Evolutionary conservation across 306 rosid genomes (phyloP).

Genomic region (Ammopiptanthus mongolicus): DNA sequence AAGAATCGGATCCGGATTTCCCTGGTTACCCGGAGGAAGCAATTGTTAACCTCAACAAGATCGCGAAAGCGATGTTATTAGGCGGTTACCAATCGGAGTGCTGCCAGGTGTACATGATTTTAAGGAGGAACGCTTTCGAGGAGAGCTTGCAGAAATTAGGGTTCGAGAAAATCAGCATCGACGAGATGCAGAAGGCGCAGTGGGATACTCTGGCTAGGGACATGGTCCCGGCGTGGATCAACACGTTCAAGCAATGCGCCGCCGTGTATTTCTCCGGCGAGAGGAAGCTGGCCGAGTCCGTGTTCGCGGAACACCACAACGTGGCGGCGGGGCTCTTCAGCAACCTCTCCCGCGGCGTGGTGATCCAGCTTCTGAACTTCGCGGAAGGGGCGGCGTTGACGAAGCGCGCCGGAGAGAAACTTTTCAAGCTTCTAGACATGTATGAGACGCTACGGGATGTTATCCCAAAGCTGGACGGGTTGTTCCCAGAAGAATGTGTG

Average conservation of each 20-base stretch:
- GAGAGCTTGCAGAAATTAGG: conserved; percentile 34
- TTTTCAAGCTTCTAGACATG: conserved; percentile 64
- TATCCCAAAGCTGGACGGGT: conserved; percentile 12
- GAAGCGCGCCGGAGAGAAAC: conserved; percentile 53
- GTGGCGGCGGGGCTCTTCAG: conserved; percentile 30
- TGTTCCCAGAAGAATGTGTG: conserved; percentile 29
- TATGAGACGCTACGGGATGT: conserved; percentile 47
- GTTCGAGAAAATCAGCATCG: conserved; percentile 53
- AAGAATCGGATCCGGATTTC: not conserved
- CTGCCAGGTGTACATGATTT: conserved; percentile 37
- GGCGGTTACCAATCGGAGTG: conserved; percentile 49
- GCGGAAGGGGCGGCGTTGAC: conserved; percentile 54
- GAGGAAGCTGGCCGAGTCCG: conserved; percentile 26
- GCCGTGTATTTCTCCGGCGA: conserved; percentile 39
- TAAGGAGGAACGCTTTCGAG: conserved; percentile 42
- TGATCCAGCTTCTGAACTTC: conserved; percentile 51
- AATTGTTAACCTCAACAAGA: conserved; percentile 27
- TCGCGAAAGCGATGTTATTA: conserved; percentile 34
- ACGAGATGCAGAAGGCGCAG: conserved; percentile 47
- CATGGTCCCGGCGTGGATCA: conserved; percentile 54
- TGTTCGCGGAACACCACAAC: conserved; percentile 10
- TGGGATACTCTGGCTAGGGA: conserved; percentile 51
- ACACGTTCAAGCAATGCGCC: conserved; percentile 32
- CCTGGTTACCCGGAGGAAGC: conserved; percentile 45
- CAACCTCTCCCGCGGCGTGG: conserved; percentile 37